Evolutionary conservation across 805 yeast species (phyloP).

Genomic region (Teunomyces stri): DNA sequence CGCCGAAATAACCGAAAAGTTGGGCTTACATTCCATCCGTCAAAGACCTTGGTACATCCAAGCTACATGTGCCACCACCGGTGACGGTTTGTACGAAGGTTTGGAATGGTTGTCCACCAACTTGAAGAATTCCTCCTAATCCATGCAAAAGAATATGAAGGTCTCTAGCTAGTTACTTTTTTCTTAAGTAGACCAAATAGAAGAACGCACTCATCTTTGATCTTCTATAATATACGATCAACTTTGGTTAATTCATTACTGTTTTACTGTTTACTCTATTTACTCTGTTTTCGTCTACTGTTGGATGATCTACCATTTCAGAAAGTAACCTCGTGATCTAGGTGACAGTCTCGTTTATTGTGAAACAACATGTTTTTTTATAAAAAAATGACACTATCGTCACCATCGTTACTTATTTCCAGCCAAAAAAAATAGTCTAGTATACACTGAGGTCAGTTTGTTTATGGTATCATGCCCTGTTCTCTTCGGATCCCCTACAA

Average conservation of each 20-base stretch:
- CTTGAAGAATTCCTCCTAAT: slow-evolving; percentile 24
- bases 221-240: slow-evolving; percentile 4
- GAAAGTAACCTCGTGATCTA: no score
- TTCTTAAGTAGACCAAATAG: slow-evolving; percentile 2
- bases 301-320: not conserved
- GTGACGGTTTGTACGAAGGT: slow-evolving; percentile 38
- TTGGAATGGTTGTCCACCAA: slow-evolving; percentile 38
- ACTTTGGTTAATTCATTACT: not conserved
- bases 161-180: slow-evolving; percentile 7
- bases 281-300: no score
- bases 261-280: not conserved
- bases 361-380: no score
- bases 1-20: slow-evolving; percentile 43
- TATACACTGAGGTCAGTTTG: no score
- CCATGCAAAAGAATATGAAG: slow-evolving; percentile 1
- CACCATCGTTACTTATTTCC: no score
- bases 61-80: slow-evolving; percentile 98
- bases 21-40: slow-evolving; percentile 73
- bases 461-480: no score
- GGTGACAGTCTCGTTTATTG: no score
- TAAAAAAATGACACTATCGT: no score
- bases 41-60: slow-evolving; percentile 99
- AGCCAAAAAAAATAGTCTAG: no score
- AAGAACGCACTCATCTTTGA: not conserved
- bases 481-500: no score